Evolutionary conservation across 139 green algal genomes (phyloP).

Genomic region (Haematococcus lacustris): DNA sequence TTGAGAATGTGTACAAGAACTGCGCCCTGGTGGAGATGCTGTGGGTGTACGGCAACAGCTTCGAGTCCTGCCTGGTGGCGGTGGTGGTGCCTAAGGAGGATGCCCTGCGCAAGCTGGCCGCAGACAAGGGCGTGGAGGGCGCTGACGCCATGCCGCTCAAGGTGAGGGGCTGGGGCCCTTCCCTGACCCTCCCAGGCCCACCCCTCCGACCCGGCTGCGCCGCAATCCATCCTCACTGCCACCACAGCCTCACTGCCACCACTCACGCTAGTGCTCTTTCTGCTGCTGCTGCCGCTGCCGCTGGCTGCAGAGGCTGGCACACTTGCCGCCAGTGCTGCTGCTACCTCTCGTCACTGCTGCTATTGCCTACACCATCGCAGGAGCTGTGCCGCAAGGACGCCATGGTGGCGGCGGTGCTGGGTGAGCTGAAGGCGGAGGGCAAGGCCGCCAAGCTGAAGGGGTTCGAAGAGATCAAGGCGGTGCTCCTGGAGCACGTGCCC

Average conservation of each 20-base stretch:
- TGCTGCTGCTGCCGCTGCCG: too few species aligned
- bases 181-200: too few species aligned
- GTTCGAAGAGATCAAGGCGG: constrained; percentile 41
- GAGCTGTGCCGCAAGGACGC: constrained; percentile 31
- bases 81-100: constrained; percentile 78
- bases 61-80: constrained; percentile 64
- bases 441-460: constrained; percentile 26
- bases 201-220: too few species aligned
- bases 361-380: too few species aligned
- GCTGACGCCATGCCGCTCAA: constrained; percentile 8
- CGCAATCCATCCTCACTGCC: too few species aligned
- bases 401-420: constrained; percentile 29
- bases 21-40: constrained; percentile 63
- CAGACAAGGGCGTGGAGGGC: constrained; percentile 22
- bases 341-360: too few species aligned
- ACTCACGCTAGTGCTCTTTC: too few species aligned
- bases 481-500: constrained; percentile 38
- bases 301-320: too few species aligned
- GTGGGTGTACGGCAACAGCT: constrained; percentile 72
- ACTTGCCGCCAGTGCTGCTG: too few species aligned
- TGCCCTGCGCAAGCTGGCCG: constrained; percentile 45
- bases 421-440: constrained; percentile 36
- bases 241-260: too few species aligned
- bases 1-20: constrained; percentile 77
- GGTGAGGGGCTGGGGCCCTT: too few species aligned